Base-by-base conservation (phyloP, 1,139 yeast species). In the Sugiyamaella grinbergsii region DNA sequence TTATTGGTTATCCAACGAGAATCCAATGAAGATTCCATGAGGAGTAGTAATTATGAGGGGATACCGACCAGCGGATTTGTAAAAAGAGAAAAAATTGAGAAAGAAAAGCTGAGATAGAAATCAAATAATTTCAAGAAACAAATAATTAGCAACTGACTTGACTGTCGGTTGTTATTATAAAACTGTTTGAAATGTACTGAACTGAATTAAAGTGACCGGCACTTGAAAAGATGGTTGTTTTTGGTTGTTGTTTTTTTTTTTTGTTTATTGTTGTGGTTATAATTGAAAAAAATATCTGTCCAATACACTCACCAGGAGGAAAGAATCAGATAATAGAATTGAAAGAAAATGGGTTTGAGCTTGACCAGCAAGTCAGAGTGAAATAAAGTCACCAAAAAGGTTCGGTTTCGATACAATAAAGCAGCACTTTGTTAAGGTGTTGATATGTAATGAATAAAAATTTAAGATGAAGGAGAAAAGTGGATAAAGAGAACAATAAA, bases 291-390 rank as follows among this genome's bases (percentile, higher is more conserved):
- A 42, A 31, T 13, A 28, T 43, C 47, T 34, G 40, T 11, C 24
- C 42, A 18, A 41, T 33, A 33, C 39, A 57, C 63, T 60, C 63
- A 44, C 63, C 63, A 58, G 63, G 63, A 60, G 63, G 49, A 34
- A 48, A 45, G 29, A 40, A 43, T 7, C 22, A 34, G 39, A 39
- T 19, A 34, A 52, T 47, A 47, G 51, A 54, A 54, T 34, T 31
- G 52, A 31, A 41, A 32, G 23, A 43, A 47, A 41, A 18, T 31
- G 40, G 32, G 29, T 42, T n/a, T 42, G 49, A 49, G 48, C 64
- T 61, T 60, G 64, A 53, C 64, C 64, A 58, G 64, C 64, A 61
- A 61, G 64, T 53, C 47, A 43, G 29, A 46, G 48, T 34, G 49
- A 49, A 47, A 26, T 41, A 41, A 20, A 47, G 20, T 40, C 46